phyloP scores from a whole-genome alignment of 1,139 yeast genomes.

The Yamadazyma jaroonii region DNA sequence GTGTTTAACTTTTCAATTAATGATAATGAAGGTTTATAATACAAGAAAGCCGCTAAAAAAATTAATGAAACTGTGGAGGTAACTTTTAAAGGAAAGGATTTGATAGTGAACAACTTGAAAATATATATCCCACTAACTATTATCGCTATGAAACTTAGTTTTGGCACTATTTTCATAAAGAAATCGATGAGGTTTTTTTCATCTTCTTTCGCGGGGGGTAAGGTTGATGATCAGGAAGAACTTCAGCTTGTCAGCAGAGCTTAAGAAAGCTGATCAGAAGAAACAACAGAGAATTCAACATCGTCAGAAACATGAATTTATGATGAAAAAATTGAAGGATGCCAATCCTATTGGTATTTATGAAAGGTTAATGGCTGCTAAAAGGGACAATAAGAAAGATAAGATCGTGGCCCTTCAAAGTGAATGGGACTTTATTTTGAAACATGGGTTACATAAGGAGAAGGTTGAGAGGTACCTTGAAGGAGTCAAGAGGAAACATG shows the following conservation, averaged over 20 bases:
- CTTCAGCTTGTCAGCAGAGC: slow-evolving; percentile 43
- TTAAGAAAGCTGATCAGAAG: slow-evolving; percentile 36
- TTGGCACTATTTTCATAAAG: too few species aligned
- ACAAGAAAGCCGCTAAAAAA: slow-evolving; percentile 7
- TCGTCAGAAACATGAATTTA: slow-evolving; percentile 35
- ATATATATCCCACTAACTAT: too few species aligned
- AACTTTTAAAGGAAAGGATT: slow-evolving; percentile 9
- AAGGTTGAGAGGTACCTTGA: slow-evolving; percentile 24
- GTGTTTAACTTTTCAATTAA: background rate
- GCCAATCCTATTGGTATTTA: slow-evolving; percentile 36
- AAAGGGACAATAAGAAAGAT: slow-evolving; percentile 12
- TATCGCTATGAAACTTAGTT: too few species aligned
- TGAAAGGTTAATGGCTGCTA: slow-evolving; percentile 23
- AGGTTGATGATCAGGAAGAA: slow-evolving; percentile 38
- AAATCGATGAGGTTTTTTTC: too few species aligned
- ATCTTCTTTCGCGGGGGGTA: background rate
- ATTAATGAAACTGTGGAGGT: slow-evolving; percentile 9
- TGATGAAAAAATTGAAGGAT: slow-evolving; percentile 23
- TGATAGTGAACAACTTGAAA: background rate
- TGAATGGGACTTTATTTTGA: slow-evolving; percentile 41
- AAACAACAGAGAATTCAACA: slow-evolving; percentile 37
- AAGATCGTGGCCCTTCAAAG: slow-evolving; percentile 26
- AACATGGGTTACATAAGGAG: slow-evolving; percentile 32
- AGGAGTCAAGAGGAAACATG: slow-evolving; percentile 16
- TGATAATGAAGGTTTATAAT: background rate